Evolutionary conservation across 225 moss, liverwort and hornwort species (phyloP), one percentile per base, ranked within the genome.

Genomic region (Neckera pumila): DNA sequence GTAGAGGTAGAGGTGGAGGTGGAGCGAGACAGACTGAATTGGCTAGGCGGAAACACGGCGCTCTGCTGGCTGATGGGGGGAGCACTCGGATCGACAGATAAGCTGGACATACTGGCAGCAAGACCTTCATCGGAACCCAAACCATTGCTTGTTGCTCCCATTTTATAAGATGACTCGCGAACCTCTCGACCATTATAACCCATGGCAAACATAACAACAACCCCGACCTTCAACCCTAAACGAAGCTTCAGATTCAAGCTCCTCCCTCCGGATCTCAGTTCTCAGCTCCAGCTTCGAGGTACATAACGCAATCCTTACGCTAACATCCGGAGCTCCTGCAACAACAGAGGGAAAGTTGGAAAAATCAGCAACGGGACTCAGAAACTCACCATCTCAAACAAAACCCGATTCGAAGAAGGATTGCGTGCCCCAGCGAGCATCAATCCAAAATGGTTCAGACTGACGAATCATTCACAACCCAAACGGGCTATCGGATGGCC

Each of bases 111-210:
- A 63, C 89, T 87, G 71, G 76, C 82, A 81, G 77, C 56, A 7
- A 94, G 86, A 45, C 83, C 83, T 72, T 92, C 92, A 7, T 70
- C 80, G 70, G 59, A 90, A 49, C 77, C 82, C 80, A 87, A 60
- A 62, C 90, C 93, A 61, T 93, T 93, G 82, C 86, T 92, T 2
- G 91, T 69, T 19, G 85, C 88, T 64, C 85, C 93, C 91, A 93
- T 65, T 65, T 84, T 82, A 22, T 86, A 89, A 38, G 91, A 89
- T 80, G 77, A 54, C 16, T 94, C 93, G 15, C 59, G 81, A 70
- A 87, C 87, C 73, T 92, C 92, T 56, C 89, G 34, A 70, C 84
- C 84, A 90, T 83, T 83, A n/a, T 89, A 89, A 60, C 92, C 93
- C 92, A 93, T 93, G 59, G 90, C 79, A 61, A 82, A 73, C 86